Evolutionary conservation across 1,284 basidiomycete species (phyloP).

Genomic region (Rhodotorula glutinis): DNA sequence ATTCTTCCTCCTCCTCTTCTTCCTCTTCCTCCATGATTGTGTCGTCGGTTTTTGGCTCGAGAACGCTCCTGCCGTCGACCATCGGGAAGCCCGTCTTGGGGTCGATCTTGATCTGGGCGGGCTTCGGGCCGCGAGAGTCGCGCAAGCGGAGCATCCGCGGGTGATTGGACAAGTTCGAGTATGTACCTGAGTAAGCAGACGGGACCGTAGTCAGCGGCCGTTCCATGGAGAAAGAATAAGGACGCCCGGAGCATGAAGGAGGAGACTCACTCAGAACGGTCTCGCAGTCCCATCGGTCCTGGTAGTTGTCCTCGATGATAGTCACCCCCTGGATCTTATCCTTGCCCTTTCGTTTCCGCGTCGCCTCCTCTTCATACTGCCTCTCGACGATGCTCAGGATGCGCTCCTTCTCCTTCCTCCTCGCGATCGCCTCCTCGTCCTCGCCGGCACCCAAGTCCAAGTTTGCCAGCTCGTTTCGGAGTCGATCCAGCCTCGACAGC

Average conservation of each 20-base stretch:
- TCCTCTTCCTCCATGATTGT: conserved; percentile 36
- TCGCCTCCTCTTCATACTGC: conserved; percentile 43
- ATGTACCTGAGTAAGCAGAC: conserved; percentile 64
- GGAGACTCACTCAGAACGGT: conserved; percentile 73
- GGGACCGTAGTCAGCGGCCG: too few species aligned
- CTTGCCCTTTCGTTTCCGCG: conserved; percentile 1
- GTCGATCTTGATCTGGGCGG: conserved; percentile 66
- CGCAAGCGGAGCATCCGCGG: conserved; percentile 74
- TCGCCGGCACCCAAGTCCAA: conserved; percentile 49
- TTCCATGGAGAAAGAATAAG: too few species aligned
- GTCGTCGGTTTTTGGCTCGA: conserved; percentile 34
- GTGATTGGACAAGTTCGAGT: conserved; percentile 91
- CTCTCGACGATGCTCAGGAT: conserved; percentile 33
- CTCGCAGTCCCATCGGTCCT: conserved; percentile 88
- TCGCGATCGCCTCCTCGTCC: conserved; percentile 41
- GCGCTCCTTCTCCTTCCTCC: conserved; percentile 50
- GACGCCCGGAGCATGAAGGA: too few species aligned
- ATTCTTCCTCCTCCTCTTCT: conserved; percentile 34
- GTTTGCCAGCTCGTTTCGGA: conserved; percentile 73
- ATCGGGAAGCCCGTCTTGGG: conserved; percentile 70
- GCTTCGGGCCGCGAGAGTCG: conserved; percentile 42
- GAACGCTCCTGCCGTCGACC: conserved; percentile 46
- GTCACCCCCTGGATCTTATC: conserved; percentile 31
- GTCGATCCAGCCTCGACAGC: conserved; percentile 67
- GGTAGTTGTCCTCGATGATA: conserved; percentile 53